Evolutionary conservation across 208 protist genomes (phyloP).

Genomic region (Angomonas deanei): DNA sequence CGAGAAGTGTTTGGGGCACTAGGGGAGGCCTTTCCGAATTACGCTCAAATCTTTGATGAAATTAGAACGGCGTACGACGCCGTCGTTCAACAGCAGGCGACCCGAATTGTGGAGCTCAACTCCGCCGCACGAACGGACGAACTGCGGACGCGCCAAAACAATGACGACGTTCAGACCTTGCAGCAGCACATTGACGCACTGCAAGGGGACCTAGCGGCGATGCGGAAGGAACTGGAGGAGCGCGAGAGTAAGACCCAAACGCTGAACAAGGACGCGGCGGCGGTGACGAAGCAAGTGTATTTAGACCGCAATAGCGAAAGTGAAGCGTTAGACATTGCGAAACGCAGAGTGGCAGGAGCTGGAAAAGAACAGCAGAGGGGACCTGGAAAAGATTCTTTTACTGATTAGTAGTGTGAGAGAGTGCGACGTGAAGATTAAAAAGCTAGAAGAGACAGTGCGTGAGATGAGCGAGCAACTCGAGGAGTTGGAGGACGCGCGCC

Average conservation of each 20-base stretch:
- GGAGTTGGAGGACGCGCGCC: slow-evolving; percentile 74
- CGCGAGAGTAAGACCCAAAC: slow-evolving; percentile 6
- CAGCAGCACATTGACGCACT: slow-evolving; percentile 30
- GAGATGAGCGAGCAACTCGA: slow-evolving; percentile 42
- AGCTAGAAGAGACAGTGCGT: slow-evolving; percentile 39
- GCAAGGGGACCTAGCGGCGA: slow-evolving; percentile 23
- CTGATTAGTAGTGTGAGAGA: slow-evolving; percentile 73
- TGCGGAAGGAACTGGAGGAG: slow-evolving; percentile 22
- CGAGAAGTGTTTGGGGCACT: slow-evolving; percentile 69
- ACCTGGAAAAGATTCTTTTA: slow-evolving; percentile 72
- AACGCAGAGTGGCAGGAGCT: slow-evolving; percentile 32
- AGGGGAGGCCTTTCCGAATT: slow-evolving; percentile 59
- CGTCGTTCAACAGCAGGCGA: slow-evolving; percentile 70
- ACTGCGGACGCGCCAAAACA: slow-evolving; percentile 14
- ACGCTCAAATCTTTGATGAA: slow-evolving; percentile 56
- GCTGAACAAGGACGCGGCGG: background rate
- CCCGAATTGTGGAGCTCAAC: slow-evolving; percentile 51
- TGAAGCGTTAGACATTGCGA: background rate
- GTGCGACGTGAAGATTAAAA: slow-evolving; percentile 66
- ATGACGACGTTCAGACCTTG: slow-evolving; percentile 21
- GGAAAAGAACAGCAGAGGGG: slow-evolving; percentile 43
- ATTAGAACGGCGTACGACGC: slow-evolving; percentile 77
- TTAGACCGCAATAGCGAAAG: background rate
- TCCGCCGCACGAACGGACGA: slow-evolving; percentile 9
- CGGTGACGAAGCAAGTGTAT: background rate